Evolutionary conservation across 805 yeast species (phyloP), one percentile per base, ranked within the genome.

Genomic region (Torulaspora microellipsoides): DNA sequence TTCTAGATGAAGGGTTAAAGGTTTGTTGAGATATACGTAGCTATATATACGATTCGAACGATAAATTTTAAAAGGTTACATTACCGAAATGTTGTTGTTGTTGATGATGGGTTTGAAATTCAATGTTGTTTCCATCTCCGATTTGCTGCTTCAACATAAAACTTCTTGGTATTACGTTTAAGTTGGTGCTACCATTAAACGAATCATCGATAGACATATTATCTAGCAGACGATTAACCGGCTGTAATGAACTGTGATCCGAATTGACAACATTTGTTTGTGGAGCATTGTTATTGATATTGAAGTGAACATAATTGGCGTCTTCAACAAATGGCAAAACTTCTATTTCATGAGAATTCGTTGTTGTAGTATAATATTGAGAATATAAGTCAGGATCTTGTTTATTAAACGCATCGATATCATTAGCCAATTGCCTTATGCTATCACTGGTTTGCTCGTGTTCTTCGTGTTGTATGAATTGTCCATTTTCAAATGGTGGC

Each of bases 201-300:
- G 55, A 46, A 39, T 54, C 56, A 39, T 50, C 58, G 25, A 54
- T 49, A 3, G 56, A 54, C 54, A 54, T 51, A 31, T 49, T 51
- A 43, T 51, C 53, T 44, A 52, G 35, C 29, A 53, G 32, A 43
- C 44, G 46, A 39, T 51, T 46, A 15, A 47, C 50, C 4, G 50
- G 50, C 13, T 43, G 50, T 20, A 47, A 27, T 8, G 47, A 49
- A 40, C 40, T 43, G 36, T 41, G 45, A 15, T 38, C 39, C n/a
- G 46, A 43, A 31, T 43, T 38, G 20, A 30, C 31, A 11, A 31
- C 39, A 25, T 40, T 34, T 8, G 32, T 17, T 32, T 40, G 44
- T 25, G 38, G 45, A 36, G 25, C 40, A n/a, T 42, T 25, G 20
- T 31, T 28, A 14, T 46, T 37, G 31, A 31, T 36, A 15, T 35